Evolutionary conservation across 2,329 filamentous ascomycete genomes (phyloP).

Genomic region (Rutstroemia sp.): DNA sequence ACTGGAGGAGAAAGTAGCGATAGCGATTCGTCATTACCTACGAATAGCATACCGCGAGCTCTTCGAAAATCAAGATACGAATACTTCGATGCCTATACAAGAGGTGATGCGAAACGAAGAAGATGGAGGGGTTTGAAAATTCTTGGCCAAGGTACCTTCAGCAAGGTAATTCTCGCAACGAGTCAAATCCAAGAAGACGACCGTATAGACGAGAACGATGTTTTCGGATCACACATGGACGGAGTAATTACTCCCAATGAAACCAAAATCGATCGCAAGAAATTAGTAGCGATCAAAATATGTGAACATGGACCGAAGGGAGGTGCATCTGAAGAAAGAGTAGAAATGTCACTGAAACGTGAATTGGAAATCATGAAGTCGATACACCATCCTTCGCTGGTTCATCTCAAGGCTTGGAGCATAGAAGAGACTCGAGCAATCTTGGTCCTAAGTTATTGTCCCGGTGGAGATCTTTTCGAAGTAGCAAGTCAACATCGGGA

Average conservation of each 20-base stretch:
- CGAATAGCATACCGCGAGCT: conserved; percentile 30
- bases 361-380: conserved; percentile 90
- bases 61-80: conserved; percentile 41
- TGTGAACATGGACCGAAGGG: conserved; percentile 92
- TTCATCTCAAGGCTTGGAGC: conserved; percentile 87
- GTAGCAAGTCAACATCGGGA: conserved; percentile 69
- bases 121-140: conserved; percentile 73
- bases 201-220: conserved; percentile 30
- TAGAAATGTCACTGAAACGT: conserved; percentile 88
- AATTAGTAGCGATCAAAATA: conserved; percentile 88
- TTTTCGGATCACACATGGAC: conserved; percentile 19
- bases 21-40: conserved; percentile 40
- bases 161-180: conserved; percentile 85
- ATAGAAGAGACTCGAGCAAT: conserved; percentile 77
- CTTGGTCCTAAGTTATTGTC: conserved; percentile 83
- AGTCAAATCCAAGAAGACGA: conserved; percentile 55
- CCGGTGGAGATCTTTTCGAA: conserved; percentile 92
- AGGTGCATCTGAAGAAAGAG: conserved; percentile 83
- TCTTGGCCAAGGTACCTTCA: conserved; percentile 91
- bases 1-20: conserved; percentile 46
- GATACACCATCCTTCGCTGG: conserved; percentile 81
- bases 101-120: conserved; percentile 61
- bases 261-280: conserved; percentile 55
- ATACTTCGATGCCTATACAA: conserved; percentile 62
- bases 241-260: conserved; percentile 29